A percentile compares a stretch with the other conserved stretches of the same genome.
phyloP scores from a whole-genome alignment of 495 filamentous ascomycete genomes.

The Bombardia bombarda region DNA sequence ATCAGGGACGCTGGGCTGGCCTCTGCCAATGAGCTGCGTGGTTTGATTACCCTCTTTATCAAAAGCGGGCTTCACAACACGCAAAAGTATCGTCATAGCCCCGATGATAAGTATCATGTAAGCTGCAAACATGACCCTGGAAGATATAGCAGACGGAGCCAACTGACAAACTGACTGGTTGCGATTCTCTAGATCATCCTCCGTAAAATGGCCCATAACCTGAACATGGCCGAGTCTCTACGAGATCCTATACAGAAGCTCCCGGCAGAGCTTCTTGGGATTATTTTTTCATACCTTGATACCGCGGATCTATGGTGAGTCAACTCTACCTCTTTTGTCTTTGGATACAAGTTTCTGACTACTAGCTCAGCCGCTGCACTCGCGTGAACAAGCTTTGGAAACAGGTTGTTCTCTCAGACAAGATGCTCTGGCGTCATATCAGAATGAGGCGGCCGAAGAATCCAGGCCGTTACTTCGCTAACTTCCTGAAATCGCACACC shows the following conservation, averaged over 20 bases:
- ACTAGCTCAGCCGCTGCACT: constrained; percentile 12
- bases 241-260: constrained; percentile 17
- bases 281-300: constrained; percentile 15
- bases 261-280: constrained; percentile 13
- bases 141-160: background rate
- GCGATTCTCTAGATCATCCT: constrained; percentile 8
- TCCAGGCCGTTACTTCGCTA: constrained; percentile 4
- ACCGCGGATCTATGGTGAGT: constrained; percentile 12
- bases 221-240: constrained; percentile 6
- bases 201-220: constrained; percentile 12
- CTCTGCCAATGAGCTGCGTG: constrained; percentile 1
- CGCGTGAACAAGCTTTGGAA: constrained; percentile 19
- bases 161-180: background rate
- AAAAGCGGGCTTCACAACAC: constrained; percentile 9
- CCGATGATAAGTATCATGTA: constrained; percentile 10
- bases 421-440: constrained; percentile 13
- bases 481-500: constrained; percentile 10
- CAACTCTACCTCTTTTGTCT: background rate
- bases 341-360: too few species aligned
- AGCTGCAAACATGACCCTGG: constrained; percentile 1
- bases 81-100: constrained; percentile 2
- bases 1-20: constrained; percentile 2
- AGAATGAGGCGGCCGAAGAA: constrained; percentile 8
- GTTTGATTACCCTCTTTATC: constrained; percentile 10
- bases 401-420: constrained; percentile 4